Conservation (phyloP, 805 yeast species). For the Metschnikowia amazonensis region DNA sequence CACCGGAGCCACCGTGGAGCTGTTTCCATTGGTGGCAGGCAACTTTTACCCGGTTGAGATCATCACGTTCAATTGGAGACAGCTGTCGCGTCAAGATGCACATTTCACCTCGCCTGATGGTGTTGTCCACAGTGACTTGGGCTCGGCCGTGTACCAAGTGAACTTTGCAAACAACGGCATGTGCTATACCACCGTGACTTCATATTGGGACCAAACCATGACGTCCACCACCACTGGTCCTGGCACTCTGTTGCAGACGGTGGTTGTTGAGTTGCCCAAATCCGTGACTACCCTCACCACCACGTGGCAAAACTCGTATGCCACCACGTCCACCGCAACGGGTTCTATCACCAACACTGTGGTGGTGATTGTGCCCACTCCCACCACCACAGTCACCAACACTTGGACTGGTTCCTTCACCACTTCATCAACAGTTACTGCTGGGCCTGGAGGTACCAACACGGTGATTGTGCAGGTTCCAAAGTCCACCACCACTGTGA, state of each 20-base stretch:
- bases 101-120: too few relatives aligned
- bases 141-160: background rate
- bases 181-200: constrained; percentile 7
- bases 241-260: too few relatives aligned
- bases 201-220: constrained; percentile 4
- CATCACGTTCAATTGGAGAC: constrained; percentile 7
- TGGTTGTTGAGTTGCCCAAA: too few relatives aligned
- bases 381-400: too few relatives aligned
- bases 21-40: background rate
- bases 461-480: constrained; percentile 18
- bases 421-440: too few relatives aligned
- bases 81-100: background rate
- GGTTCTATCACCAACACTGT: too few relatives aligned
- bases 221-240: constrained; percentile 1
- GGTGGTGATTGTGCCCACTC: too few relatives aligned
- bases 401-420: too few relatives aligned
- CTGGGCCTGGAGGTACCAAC: background rate
- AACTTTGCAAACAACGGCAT: background rate
- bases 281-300: too few relatives aligned
- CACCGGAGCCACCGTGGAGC: background rate
- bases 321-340: too few relatives aligned
- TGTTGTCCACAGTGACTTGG: too few relatives aligned
- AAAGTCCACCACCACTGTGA: constrained; percentile 14
- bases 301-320: too few relatives aligned
- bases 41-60: constrained; percentile 4